phyloP scores from a whole-genome alignment of 768 basidiomycete species.

The Cubamyces lactineus region DNA sequence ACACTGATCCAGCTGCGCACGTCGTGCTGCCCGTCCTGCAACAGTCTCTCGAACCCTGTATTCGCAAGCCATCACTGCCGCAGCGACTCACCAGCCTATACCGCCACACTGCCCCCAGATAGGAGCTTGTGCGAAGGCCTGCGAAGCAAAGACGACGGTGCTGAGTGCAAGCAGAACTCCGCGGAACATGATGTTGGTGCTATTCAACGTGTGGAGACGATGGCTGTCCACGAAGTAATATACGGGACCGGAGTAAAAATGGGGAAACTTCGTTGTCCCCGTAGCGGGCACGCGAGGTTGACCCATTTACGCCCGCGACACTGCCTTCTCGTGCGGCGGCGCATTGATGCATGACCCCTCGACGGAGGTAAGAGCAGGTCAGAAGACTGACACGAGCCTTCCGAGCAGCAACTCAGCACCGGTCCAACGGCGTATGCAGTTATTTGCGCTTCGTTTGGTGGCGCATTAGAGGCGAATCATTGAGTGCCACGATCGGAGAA shows the following conservation, averaged over 20 bases:
- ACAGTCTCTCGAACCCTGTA: neutral
- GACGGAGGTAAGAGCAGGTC: neutral
- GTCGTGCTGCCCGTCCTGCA: constrained; percentile 31
- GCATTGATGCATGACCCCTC: constrained; percentile 5
- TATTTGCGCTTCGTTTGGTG: constrained; percentile 2
- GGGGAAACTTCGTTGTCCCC: constrained; percentile 20
- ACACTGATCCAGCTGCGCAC: constrained; percentile 29
- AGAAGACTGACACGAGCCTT: constrained; percentile 1
- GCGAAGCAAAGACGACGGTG: constrained; percentile 17
- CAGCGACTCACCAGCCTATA: constrained; percentile 32
- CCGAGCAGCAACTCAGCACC: neutral
- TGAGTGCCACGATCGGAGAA: neutral
- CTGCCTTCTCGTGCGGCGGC: neutral
- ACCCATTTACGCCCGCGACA: constrained; percentile 10
- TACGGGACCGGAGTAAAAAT: constrained; percentile 18
- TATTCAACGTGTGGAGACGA: neutral
- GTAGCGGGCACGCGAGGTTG: constrained; percentile 20
- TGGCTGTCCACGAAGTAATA: neutral
- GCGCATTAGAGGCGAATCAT: constrained; percentile 4
- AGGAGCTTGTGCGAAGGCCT: constrained; percentile 28
- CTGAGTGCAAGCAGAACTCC: constrained; percentile 2
- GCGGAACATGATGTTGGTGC: constrained; percentile 11
- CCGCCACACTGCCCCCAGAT: constrained; percentile 34
- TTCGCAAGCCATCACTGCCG: neutral
- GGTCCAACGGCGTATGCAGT: neutral